Conservation (phyloP, 2,329 filamentous ascomycete genomes). For the Alternaria ventricosa region DNA sequence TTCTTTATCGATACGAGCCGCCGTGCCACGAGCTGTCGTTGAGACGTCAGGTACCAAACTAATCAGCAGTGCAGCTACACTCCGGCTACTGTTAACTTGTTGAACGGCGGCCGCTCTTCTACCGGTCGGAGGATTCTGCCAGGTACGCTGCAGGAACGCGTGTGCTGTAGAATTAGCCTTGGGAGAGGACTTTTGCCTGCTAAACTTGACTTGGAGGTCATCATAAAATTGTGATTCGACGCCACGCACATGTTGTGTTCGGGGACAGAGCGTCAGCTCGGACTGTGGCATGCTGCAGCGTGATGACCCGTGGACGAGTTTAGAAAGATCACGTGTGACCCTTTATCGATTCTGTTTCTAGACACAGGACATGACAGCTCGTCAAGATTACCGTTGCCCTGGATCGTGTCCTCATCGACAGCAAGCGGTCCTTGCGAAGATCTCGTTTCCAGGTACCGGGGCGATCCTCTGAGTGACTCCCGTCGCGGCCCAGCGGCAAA, state of each 20-base stretch:
- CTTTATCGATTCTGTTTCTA: not conserved
- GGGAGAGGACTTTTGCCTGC: not conserved
- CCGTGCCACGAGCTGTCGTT: not conserved
- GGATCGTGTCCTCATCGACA: not conserved
- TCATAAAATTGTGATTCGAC: not conserved
- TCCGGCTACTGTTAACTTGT: slow-evolving; percentile 1
- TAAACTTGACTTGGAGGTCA: not conserved
- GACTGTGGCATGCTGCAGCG: not conserved
- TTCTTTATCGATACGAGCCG: slow-evolving; percentile 3
- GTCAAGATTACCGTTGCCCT: not conserved
- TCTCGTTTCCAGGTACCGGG: slow-evolving; percentile 3
- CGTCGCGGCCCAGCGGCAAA: not conserved
- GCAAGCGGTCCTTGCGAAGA: slow-evolving; percentile 4
- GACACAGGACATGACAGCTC: not conserved
- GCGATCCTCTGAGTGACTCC: not conserved
- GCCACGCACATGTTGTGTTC: not conserved
- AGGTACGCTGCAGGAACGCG: not conserved
- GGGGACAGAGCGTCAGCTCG: not conserved
- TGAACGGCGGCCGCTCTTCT: not conserved
- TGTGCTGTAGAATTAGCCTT: not conserved
- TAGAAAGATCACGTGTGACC: not conserved
- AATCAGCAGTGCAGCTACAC: not conserved
- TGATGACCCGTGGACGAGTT: not conserved
- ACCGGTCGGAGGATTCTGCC: not conserved
- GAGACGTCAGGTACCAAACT: not conserved